phyloP scores from a whole-genome alignment of 257 asterid species.

The Linderniella brevidens region DNA sequence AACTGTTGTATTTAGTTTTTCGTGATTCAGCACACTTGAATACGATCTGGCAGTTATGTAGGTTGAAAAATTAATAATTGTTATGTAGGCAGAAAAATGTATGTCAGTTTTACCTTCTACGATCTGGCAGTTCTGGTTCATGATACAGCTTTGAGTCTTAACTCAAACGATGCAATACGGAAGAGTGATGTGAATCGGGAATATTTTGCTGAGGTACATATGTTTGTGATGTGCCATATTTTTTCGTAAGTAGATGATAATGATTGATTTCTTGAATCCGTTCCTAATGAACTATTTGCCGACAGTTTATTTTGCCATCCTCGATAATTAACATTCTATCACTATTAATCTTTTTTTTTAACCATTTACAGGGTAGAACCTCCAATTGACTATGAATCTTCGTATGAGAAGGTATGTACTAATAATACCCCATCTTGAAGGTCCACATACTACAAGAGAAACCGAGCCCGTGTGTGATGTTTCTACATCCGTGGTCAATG shows the following conservation, averaged over 20 bases:
- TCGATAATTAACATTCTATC: not conserved
- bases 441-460: constrained; percentile 95
- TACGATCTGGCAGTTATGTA: no score
- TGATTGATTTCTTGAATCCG: not conserved
- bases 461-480: constrained; percentile 95
- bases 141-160: constrained; percentile 74
- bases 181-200: constrained; percentile 96
- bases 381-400: constrained; percentile 95
- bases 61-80: constrained; percentile 94
- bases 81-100: constrained; percentile 95
- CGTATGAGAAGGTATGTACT: constrained; percentile 78
- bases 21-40: no score
- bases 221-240: constrained; percentile 57
- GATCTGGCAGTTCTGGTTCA: constrained; percentile 98
- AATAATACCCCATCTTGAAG: constrained; percentile 81
- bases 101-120: constrained; percentile 91
- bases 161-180: constrained; percentile 85
- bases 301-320: not conserved
- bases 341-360: constrained; percentile 9
- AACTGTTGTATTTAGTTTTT: no score
- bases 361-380: constrained; percentile 69
- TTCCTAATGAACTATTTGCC: constrained; percentile 3
- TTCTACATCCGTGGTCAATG: constrained; percentile 92
- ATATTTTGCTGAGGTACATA: constrained; percentile 96
- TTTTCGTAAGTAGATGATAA: not conserved